Evolutionary conservation across 805 yeast species (phyloP), one percentile per base, ranked within the genome.

Genomic region (Ogataea ramenticola): DNA sequence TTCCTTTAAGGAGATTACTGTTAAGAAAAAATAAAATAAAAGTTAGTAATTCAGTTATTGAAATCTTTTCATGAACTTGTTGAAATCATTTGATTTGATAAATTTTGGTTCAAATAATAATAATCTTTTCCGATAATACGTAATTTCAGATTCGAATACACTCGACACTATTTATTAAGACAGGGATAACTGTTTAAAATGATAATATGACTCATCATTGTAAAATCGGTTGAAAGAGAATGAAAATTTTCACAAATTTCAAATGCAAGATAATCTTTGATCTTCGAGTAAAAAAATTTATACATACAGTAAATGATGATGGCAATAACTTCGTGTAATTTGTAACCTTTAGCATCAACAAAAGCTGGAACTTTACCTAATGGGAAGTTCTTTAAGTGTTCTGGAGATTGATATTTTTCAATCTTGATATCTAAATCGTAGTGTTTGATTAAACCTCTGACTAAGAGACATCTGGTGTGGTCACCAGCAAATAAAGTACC

Each of bases 91-190:
- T 37, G 21, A 40, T n/a, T n/a, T n/a, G n/a, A n/a, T n/a, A n/a
- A n/a, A n/a, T n/a, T n/a, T n/a, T n/a, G n/a, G n/a, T n/a, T n/a
- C n/a, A n/a, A n/a, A n/a, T 36, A 36, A 29, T 37, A 44, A 40
- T 34, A 29, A 14, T 12, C 30, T 22, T 29, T 29, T 29, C 32
- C 32, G 12, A 29, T 9, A 29, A 29, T 29, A 29, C n/a, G 12
- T 11, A 8, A 24, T 61, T 63, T 79, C 83, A 78, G 83, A 74
- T 52, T 71, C 47, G 65, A 50, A 66, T 4, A 39, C 19, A 71
- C 82, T 81, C 86, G 86, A 80, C 86, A 81, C 75, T 60, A 62
- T 79, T 51, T 79, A 64, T 81, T 81, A 80, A 81, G 87, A 81
- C 87, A 81, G 87, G 87, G 87, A 81, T 81, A 81, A 81, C 87